Conservation (phyloP, 306 rosid genomes). For the Lathyrus sativus region DNA sequence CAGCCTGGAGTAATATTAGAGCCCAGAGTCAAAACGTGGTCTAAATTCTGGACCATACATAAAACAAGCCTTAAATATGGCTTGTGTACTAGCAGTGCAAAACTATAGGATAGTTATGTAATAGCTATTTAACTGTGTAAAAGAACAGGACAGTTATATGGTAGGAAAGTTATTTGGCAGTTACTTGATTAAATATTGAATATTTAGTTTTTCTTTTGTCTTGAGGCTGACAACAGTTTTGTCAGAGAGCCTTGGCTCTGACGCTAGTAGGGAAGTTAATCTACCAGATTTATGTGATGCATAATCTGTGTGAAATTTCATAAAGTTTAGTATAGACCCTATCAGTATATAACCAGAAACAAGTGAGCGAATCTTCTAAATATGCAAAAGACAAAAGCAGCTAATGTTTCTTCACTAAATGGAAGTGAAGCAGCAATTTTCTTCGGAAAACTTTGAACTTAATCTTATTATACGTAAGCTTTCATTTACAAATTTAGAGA, state of each 20-base stretch:
- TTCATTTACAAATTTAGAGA: constrained; percentile 9
- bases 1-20: not conserved
- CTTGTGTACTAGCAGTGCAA: not conserved
- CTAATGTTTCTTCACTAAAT: not conserved
- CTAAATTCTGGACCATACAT: not conserved
- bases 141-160: not conserved
- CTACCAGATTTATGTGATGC: not conserved
- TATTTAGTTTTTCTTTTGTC: not conserved
- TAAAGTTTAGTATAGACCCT: not conserved
- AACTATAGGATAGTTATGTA: not conserved
- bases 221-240: not conserved
- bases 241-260: too few species aligned
- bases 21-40: not conserved
- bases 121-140: not conserved
- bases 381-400: constrained; percentile 31
- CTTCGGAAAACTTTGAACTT: not conserved
- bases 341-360: not conserved
- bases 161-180: not conserved
- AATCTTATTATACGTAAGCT: constrained; percentile 3
- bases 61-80: constrained; percentile 6
- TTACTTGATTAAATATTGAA: not conserved
- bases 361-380: not conserved
- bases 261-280: not conserved
- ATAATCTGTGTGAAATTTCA: not conserved
- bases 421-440: not conserved